These are phyloP conservation scores for Camelina neglecta DNA, from an alignment of 345 rosid species.

Conservation along the genomic window DNA sequence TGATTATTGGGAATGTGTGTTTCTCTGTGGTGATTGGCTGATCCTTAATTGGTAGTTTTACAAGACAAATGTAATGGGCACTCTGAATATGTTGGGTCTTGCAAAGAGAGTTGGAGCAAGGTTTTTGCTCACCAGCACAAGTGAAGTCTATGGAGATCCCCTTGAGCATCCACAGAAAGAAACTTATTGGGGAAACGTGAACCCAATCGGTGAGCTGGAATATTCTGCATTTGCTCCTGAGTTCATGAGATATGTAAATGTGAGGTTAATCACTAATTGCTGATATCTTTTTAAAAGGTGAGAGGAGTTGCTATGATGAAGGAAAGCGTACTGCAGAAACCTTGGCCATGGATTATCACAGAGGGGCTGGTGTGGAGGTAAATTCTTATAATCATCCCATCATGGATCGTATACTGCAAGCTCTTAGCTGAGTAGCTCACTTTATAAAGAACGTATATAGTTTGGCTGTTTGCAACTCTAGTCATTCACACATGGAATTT, in stretches of 20 bases:
- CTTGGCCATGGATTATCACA: conserved; percentile 92
- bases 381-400: conserved; percentile 12
- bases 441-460: not conserved
- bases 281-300: conserved; percentile 54
- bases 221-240: not conserved
- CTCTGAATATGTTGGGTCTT: conserved; percentile 96
- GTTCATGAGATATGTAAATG: conserved; percentile 7
- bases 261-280: conserved; percentile 6
- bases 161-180: conserved; percentile 99
- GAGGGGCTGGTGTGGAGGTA: conserved; percentile 98
- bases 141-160: conserved; percentile 99
- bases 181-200: conserved; percentile 98
- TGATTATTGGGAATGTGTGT: conserved; percentile 29
- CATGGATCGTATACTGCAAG: conserved; percentile 7
- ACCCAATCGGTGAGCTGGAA: conserved; percentile 75
- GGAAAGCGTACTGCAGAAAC: conserved; percentile 99
- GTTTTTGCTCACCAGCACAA: conserved; percentile 95
- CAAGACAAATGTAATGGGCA: conserved; percentile 99
- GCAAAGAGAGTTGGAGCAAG: conserved; percentile 98
- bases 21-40: conserved; percentile 26
- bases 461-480: not conserved
- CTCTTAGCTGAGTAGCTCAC: not conserved
- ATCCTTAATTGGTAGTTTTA: conserved; percentile 60
- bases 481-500: not conserved
- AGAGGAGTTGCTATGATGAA: conserved; percentile 98